Evolutionary conservation across 495 filamentous ascomycete species (phyloP), one percentile per base, ranked within the genome.

Genomic region (Eremomyces bilateralis): DNA sequence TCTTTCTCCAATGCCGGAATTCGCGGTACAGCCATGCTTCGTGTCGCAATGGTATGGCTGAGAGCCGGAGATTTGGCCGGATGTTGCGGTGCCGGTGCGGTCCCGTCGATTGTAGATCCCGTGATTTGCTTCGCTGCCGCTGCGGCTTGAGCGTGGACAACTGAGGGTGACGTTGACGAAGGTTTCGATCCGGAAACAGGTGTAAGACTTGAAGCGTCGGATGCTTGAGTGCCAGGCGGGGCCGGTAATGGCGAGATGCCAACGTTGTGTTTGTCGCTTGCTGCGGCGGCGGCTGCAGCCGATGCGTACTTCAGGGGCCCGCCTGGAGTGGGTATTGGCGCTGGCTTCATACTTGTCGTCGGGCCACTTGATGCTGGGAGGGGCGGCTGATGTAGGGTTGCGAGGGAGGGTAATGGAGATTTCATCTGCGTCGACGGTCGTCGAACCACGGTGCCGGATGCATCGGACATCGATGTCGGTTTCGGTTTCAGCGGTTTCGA

Each of bases 231-330:
- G 33, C 73, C 73, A n/a, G 80, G 81, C 47, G 84, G 84, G 30
- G 84, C 83, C 17, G 84, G 84, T 37, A 94, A 61, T 13, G 84
- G 84, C 19, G 81, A 71, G 43, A 94, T 92, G n/a, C 84, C 84
- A 6, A 93, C 76, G 12, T 67, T 67, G 45, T 60, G 74, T 50
- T 84, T 90, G 51, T 92, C 83, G 52, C 74, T 88, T 31, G 88
- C 81, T 6, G 90, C 90, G 1, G 88, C 88, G 0, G 88, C 90
- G 0, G 88, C 90, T 0, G 88, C 88, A 0, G 88, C 88, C 15
- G 88, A 93, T 20, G 90, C 88, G 52, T 95, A 95, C 54, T 94
- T 94, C 43, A 95, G 60, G 0, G 79, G 79, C 50, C 95, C 85
- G 21, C 80, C 83, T 17, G 83, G 74, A 71, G 78, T 71, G 4